A percentile compares a stretch with the other conserved stretches of the same genome.
Conservation (phyloP, 495 filamentous ascomycete species). For the Penicillium angulare region DNA sequence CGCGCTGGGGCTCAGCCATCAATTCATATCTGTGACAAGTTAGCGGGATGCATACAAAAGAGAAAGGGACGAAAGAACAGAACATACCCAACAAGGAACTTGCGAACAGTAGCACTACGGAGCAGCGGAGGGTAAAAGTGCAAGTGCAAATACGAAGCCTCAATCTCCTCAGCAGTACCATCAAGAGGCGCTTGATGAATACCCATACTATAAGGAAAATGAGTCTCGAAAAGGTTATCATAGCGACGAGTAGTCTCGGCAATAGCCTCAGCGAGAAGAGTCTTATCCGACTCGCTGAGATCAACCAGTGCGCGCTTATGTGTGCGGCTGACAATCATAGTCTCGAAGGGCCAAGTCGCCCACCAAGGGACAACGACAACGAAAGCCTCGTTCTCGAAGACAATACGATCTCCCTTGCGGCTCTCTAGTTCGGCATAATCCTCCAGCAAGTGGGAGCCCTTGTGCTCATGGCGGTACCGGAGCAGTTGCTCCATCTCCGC, state of each 20-base stretch:
- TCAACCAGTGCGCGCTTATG: conserved; percentile 83
- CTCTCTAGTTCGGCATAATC: conserved; percentile 87
- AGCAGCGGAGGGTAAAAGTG: conserved; percentile 96
- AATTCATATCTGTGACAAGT: conserved; percentile 49
- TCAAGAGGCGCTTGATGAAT: conserved; percentile 93
- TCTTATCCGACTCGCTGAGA: conserved; percentile 63
- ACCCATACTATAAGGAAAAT: conserved; percentile 91
- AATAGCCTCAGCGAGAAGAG: conserved; percentile 75
- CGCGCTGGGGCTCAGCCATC: conserved; percentile 93
- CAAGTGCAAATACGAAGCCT: conserved; percentile 87
- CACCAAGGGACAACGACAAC: conserved; percentile 92
- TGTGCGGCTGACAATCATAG: conserved; percentile 80
- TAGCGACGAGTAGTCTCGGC: conserved; percentile 86
- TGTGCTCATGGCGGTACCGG: conserved; percentile 70
- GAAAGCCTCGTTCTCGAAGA: conserved; percentile 82
- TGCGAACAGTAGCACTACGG: conserved; percentile 87
- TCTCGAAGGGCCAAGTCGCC: conserved; percentile 96
- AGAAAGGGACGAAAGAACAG: not conserved
- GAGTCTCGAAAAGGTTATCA: conserved; percentile 95
- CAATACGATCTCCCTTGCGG: conserved; percentile 76
- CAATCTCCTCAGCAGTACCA: conserved; percentile 78
- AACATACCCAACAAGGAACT: conserved; percentile 81
- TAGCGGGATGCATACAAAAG: not conserved
- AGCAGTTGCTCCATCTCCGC: conserved; percentile 74
- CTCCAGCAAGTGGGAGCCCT: conserved; percentile 68